phyloP scores from a whole-genome alignment of 1,284 basidiomycete species.

The Trichosporon sp. region DNA sequence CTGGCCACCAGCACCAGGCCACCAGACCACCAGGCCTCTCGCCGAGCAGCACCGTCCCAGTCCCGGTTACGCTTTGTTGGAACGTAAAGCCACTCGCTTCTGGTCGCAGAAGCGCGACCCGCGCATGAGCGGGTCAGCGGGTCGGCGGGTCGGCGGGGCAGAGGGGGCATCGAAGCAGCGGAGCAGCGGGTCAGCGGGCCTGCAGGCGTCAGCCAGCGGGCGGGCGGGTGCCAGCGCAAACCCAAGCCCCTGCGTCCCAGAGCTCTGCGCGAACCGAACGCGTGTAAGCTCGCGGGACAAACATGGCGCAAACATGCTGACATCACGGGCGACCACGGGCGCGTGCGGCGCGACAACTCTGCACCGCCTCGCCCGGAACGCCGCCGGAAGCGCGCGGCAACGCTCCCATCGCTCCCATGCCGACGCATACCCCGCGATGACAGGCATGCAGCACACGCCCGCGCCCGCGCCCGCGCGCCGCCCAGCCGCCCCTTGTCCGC shows the following conservation, averaged over 20 bases:
- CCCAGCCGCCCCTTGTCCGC: too few relatives aligned
- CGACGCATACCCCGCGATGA: background rate
- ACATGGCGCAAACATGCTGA: background rate
- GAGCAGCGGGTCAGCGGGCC: too few relatives aligned
- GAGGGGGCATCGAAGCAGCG: too few relatives aligned
- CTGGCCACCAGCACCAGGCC: background rate
- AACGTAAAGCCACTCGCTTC: background rate
- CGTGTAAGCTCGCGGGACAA: background rate
- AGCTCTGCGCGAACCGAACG: background rate
- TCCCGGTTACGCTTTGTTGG: background rate
- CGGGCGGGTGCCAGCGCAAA: background rate
- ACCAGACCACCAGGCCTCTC: too few relatives aligned
- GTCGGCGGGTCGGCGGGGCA: too few relatives aligned
- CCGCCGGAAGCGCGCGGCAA: background rate
- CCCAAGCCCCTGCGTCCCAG: background rate
- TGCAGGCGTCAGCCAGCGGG: background rate
- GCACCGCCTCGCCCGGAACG: background rate
- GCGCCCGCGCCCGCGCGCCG: too few relatives aligned
- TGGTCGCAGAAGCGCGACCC: too few relatives aligned
- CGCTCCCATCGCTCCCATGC: background rate
- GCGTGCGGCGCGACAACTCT: background rate
- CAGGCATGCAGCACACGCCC: background rate
- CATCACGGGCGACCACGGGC: background rate
- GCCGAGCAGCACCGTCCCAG: background rate
- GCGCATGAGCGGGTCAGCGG: too few relatives aligned